A percentile compares a stretch with the other conserved stretches of the same genome.
Conservation (phyloP, 2,329 filamentous ascomycete species). For the Botryotinia calthae region DNA sequence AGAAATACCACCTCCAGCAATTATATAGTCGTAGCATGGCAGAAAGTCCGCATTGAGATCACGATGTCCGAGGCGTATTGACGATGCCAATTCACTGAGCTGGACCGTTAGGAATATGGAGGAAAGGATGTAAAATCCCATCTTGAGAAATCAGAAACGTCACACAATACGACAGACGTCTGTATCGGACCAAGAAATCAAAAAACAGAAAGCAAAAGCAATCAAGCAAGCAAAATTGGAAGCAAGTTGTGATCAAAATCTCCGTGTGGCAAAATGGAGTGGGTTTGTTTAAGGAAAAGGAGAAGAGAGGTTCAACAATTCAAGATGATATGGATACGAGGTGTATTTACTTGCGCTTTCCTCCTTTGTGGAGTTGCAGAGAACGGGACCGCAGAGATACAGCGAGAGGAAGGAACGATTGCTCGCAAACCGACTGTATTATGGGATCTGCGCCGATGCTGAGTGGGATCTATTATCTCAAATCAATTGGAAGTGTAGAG, state of each 20-base stretch:
- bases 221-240: slow-evolving; percentile 19
- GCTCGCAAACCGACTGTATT: background rate
- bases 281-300: slow-evolving; percentile 2
- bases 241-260: slow-evolving; percentile 20
- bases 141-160: slow-evolving; percentile 11
- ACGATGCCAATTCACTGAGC: slow-evolving; percentile 12
- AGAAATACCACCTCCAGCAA: slow-evolving; percentile 49
- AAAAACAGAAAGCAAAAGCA: slow-evolving; percentile 11
- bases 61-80: slow-evolving; percentile 26
- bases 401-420: slow-evolving; percentile 1
- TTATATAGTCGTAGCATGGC: slow-evolving; percentile 42
- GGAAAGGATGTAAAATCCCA: slow-evolving; percentile 2
- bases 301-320: background rate
- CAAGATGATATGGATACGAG: background rate
- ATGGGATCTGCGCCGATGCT: background rate
- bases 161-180: slow-evolving; percentile 11
- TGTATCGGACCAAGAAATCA: slow-evolving; percentile 3
- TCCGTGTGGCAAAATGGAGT: slow-evolving; percentile 7
- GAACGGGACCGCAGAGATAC: background rate
- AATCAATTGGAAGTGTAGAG: background rate
- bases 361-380: background rate
- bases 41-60: slow-evolving; percentile 30
- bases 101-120: slow-evolving; percentile 5
- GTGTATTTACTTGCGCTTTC: slow-evolving; percentile 5
- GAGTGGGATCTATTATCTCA: background rate